phyloP scores from a whole-genome alignment of 31 red algal species.

The Odonthalia washingtoniensis region DNA sequence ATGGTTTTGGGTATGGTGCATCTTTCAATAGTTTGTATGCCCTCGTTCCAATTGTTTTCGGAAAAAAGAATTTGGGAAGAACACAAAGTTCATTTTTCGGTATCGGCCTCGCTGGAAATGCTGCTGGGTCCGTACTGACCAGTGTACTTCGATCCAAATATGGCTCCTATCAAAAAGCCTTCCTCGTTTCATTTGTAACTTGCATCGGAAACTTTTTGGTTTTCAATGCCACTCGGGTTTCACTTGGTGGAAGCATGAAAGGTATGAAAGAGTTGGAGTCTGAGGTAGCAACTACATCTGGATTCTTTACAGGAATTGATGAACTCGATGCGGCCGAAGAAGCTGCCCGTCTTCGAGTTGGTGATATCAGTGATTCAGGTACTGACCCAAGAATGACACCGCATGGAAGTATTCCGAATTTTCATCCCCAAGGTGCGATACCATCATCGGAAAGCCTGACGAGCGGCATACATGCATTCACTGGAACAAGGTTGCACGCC shows the following conservation, averaged over 20 bases:
- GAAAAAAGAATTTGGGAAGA: conserved; percentile 71
- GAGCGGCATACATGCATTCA: background rate
- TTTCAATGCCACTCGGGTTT: conserved; percentile 63
- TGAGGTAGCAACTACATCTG: background rate
- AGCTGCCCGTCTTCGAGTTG: background rate
- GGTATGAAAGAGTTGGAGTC: conserved; percentile 45
- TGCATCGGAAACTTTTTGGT: conserved; percentile 73
- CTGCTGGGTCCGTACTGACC: conserved; percentile 84
- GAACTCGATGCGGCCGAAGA: conserved; percentile 40
- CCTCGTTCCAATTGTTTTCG: conserved; percentile 85
- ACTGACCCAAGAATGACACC: conserved; percentile 17
- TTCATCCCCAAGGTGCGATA: background rate
- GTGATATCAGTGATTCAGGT: background rate
- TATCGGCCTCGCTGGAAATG: conserved; percentile 89
- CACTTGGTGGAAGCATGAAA: conserved; percentile 61
- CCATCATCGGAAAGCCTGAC: background rate
- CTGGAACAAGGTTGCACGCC: background rate
- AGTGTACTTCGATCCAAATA: conserved; percentile 68
- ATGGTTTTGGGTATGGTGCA: conserved; percentile 93
- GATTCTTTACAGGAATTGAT: conserved; percentile 32
- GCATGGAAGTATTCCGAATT: conserved; percentile 16
- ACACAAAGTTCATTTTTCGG: conserved; percentile 96
- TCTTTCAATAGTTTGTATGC: conserved; percentile 94
- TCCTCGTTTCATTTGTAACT: conserved; percentile 58
- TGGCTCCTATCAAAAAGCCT: conserved; percentile 63